Percentiles rank a stretch among this genome's conserved stretches.
phyloP scores from a whole-genome alignment of 306 rosid species.

The Neltuma alba region DNA sequence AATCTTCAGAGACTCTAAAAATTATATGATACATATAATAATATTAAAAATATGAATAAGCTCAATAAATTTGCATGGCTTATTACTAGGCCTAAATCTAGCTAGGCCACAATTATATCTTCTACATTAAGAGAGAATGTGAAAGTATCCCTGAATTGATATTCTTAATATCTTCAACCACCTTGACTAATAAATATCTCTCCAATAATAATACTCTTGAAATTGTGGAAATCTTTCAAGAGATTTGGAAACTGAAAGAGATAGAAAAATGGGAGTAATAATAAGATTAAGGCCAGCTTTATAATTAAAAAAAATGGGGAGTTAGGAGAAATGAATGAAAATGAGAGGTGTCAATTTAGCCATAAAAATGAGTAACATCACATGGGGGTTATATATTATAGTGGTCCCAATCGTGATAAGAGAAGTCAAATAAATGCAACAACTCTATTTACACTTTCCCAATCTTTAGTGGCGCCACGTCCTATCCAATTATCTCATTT shows the following conservation, averaged over 20 bases:
- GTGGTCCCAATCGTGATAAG: neutral
- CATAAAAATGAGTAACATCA: neutral
- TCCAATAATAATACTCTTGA: neutral
- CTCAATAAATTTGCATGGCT: neutral
- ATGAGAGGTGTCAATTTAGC: neutral
- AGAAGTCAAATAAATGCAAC: slow-evolving; percentile 36
- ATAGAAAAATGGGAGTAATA: neutral
- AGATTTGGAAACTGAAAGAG: neutral
- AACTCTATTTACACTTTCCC: slow-evolving; percentile 33
- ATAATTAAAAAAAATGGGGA: neutral
- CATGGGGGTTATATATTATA: neutral
- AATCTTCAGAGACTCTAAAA: neutral
- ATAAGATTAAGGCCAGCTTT: neutral
- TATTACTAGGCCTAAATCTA: neutral
- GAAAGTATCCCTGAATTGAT: neutral
- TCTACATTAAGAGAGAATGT: too few relatives aligned
- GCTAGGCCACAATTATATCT: too few relatives aligned
- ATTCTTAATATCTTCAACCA: neutral
- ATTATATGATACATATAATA: too few relatives aligned
- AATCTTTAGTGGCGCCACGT: slow-evolving; percentile 42
- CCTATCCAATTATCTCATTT: slow-evolving; percentile 21
- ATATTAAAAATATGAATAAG: neutral
- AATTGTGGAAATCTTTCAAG: neutral
- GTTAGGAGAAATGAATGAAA: neutral
- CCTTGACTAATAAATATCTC: neutral